Evolutionary conservation across 2,329 filamentous ascomycete species (phyloP).

Genomic region (Cladosporium sp.): DNA sequence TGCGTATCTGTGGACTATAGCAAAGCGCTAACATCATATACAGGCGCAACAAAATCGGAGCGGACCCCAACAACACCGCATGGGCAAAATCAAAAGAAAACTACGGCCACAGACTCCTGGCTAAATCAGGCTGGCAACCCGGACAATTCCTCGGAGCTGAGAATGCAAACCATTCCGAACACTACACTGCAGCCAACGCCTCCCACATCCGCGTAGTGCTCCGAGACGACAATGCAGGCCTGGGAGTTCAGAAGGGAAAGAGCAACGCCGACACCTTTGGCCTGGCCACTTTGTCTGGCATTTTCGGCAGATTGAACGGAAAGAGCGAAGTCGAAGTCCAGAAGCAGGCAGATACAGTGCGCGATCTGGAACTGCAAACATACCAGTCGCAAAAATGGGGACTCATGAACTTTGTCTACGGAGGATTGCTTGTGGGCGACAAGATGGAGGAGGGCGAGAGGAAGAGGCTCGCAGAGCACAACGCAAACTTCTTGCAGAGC

Average conservation of each 20-base stretch:
- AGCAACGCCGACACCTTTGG: slow-evolving; percentile 74
- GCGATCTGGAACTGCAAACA: slow-evolving; percentile 53
- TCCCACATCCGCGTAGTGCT: slow-evolving; percentile 82
- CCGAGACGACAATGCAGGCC: slow-evolving; percentile 87
- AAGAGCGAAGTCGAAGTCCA: slow-evolving; percentile 74
- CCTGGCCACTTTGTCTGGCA: slow-evolving; percentile 79
- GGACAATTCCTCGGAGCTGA: slow-evolving; percentile 79
- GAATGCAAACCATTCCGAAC: slow-evolving; percentile 71
- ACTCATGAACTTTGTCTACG: slow-evolving; percentile 80
- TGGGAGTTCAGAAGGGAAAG: slow-evolving; percentile 77
- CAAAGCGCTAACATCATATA: slow-evolving; percentile 32
- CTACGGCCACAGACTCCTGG: slow-evolving; percentile 89
- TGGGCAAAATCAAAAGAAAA: slow-evolving; percentile 81
- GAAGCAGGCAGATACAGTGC: slow-evolving; percentile 60
- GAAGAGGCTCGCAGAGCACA: slow-evolving; percentile 7
- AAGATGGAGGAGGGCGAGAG: slow-evolving; percentile 47
- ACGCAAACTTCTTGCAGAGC: not conserved
- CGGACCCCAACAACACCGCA: slow-evolving; percentile 93
- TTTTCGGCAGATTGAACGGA: slow-evolving; percentile 87
- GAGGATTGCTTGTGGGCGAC: slow-evolving; percentile 70
- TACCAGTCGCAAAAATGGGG: slow-evolving; percentile 79
- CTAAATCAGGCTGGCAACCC: slow-evolving; percentile 85
- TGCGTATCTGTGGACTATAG: not conserved
- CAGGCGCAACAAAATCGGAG: slow-evolving; percentile 71
- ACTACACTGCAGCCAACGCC: slow-evolving; percentile 77